phyloP scores from a whole-genome alignment of 805 yeast species.

The Ogataea haglerorum region DNA sequence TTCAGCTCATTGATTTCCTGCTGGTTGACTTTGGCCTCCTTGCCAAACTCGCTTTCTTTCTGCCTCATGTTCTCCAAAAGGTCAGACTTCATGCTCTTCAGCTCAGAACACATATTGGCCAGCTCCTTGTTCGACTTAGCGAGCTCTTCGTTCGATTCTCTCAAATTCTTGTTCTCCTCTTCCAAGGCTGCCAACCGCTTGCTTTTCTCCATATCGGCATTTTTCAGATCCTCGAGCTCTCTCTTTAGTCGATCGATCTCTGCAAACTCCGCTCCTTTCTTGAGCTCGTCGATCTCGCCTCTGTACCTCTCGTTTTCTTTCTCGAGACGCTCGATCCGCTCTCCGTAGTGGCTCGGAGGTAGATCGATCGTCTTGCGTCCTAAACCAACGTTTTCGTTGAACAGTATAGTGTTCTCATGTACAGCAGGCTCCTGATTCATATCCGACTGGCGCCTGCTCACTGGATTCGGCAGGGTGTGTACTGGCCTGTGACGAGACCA shows the following conservation, averaged over 20 bases:
- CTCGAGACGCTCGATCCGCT: constrained; percentile 21
- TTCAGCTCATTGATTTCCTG: constrained; percentile 48
- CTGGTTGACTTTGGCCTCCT: constrained; percentile 49
- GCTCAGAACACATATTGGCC: constrained; percentile 19
- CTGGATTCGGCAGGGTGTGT: constrained; percentile 5
- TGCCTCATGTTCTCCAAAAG: constrained; percentile 64
- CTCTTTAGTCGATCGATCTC: constrained; percentile 15
- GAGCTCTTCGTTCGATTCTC: constrained; percentile 9
- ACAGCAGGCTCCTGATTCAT: constrained; percentile 4
- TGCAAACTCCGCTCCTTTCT: constrained; percentile 11
- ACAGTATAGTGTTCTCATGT: constrained; percentile 18
- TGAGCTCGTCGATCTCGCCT: constrained; percentile 15
- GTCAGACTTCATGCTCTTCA: constrained; percentile 52
- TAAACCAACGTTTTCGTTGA: constrained; percentile 17
- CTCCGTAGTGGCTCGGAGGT: constrained; percentile 30
- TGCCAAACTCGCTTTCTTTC: constrained; percentile 55
- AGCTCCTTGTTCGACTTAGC: constrained; percentile 13
- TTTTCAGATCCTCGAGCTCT: constrained; percentile 17
- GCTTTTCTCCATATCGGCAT: constrained; percentile 16
- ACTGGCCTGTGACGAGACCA: constrained; percentile 27
- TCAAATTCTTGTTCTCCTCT: constrained; percentile 5
- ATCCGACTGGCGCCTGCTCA: constrained; percentile 11
- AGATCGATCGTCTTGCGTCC: constrained; percentile 25
- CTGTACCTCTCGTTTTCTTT: constrained; percentile 22
- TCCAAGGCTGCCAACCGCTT: constrained; percentile 12